phyloP scores from a whole-genome alignment of 2,329 filamentous ascomycete species.

The Aspergillus novofumigatus region DNA sequence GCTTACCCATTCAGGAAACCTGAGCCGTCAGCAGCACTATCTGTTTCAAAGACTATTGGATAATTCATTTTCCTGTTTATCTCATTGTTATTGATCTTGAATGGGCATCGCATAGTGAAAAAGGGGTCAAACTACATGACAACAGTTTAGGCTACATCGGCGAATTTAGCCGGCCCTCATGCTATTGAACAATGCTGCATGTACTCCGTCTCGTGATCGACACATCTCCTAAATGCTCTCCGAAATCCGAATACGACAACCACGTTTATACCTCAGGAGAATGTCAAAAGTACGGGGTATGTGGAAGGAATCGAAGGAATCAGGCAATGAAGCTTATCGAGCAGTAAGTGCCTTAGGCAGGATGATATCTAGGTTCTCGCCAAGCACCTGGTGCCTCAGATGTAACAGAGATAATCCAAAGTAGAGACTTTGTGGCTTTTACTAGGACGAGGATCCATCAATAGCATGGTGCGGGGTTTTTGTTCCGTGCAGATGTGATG shows the following conservation, averaged over 20 bases:
- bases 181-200: not conserved
- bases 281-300: too few relatives aligned
- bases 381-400: not conserved
- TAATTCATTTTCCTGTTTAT: not conserved
- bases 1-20: not conserved
- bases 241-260: not conserved
- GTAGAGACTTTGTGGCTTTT: not conserved
- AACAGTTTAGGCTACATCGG: not conserved
- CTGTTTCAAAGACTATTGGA: not conserved
- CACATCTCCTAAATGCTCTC: not conserved
- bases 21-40: not conserved
- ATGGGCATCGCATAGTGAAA: too few relatives aligned
- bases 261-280: too few relatives aligned
- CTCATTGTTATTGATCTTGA: not conserved
- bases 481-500: too few relatives aligned
- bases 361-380: not conserved
- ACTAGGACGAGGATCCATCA: not conserved
- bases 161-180: not conserved
- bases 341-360: not conserved
- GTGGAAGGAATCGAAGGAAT: not conserved
- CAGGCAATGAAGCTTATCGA: too few relatives aligned
- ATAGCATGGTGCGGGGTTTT: too few relatives aligned
- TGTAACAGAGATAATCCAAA: not conserved
- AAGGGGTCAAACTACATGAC: not conserved
- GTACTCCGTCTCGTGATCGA: not conserved